Base-by-base conservation (phyloP, 2,329 filamentous ascomycete genomes). In the Colletotrichum karsti region DNA sequence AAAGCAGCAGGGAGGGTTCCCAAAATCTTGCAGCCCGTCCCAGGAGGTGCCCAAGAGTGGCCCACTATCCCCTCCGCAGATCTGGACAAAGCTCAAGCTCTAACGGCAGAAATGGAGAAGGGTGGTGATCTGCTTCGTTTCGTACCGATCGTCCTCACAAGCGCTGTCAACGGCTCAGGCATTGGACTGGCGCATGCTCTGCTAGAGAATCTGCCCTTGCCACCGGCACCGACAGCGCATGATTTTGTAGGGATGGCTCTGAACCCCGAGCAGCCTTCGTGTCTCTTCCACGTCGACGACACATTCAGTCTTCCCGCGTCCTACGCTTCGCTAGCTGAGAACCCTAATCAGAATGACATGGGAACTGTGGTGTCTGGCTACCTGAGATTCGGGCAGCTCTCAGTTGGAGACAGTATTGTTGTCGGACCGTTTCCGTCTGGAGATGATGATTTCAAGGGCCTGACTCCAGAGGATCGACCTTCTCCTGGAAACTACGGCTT, bases 251-350 rank as follows among this genome's bases (percentile, higher is more conserved):
- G 86, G 1, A 81, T 82, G 44, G 82, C 82, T 2, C 75, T 89
- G 59, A 89, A 90, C 65, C 88, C 88, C 1, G 85, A 90, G 66
- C 85, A 88, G 62, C 88, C 90, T 2, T 82, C 83, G 5, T 88
- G 88, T 35, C 81, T 98, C 2, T 98, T 98, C 74, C 93, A 98
- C 75, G 88, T 98, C 24, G 95, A 98, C 76, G 95, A 98, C 73
- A 90, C 94, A 1, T 98, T 97, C 77, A 92, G 88, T 65, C 87
- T 95, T 13, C 88, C 91, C 1, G 87, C 88, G 1, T 88, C 90
- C 2, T 90, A 90, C 70, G 83, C 87, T 5, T 77, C 81, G n/a
- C 77, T 79, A 15, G 78, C 82, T 3, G 77, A 77, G 35, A 78
- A 69, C n/a, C 58, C 61, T 72, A 69, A 69, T 73, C 76, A 83